These are phyloP conservation scores for Lasiosphaeria miniovina DNA, from an alignment of 495 filamentous ascomycete species.

Conservation along the genomic window DNA sequence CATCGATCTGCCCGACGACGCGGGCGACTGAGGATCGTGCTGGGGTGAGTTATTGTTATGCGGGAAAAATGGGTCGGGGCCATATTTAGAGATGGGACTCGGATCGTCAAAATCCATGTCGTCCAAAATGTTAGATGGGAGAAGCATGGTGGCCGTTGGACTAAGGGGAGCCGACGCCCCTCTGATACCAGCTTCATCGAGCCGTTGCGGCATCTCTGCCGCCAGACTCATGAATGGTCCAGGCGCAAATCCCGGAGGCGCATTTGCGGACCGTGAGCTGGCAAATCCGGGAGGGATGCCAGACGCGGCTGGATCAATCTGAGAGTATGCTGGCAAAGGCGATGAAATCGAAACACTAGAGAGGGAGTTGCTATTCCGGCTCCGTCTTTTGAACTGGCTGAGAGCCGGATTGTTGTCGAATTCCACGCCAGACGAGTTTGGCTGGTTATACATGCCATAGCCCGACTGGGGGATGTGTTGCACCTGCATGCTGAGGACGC, in stretches of 20 bases:
- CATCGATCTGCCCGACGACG: slow-evolving; percentile 61
- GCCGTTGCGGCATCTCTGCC: slow-evolving; percentile 32
- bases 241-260: slow-evolving; percentile 48
- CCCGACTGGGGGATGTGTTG: slow-evolving; percentile 35
- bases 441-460: slow-evolving; percentile 40
- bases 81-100: slow-evolving; percentile 44
- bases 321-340: slow-evolving; percentile 37
- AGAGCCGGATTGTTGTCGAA: slow-evolving; percentile 42
- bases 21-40: slow-evolving; percentile 63
- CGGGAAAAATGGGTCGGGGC: slow-evolving; percentile 28
- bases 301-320: slow-evolving; percentile 35
- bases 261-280: slow-evolving; percentile 37
- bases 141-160: slow-evolving; percentile 70
- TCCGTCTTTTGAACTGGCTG: slow-evolving; percentile 51
- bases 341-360: slow-evolving; percentile 44
- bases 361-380: slow-evolving; percentile 55
- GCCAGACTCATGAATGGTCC: slow-evolving; percentile 51
- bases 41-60: slow-evolving; percentile 43
- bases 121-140: slow-evolving; percentile 75
- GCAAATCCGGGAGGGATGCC: slow-evolving; percentile 33
- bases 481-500: slow-evolving; percentile 31
- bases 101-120: slow-evolving; percentile 67
- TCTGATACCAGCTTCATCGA: slow-evolving; percentile 43
- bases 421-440: slow-evolving; percentile 46
- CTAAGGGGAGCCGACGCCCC: slow-evolving; percentile 67